Base-by-base conservation (phyloP, 495 filamentous ascomycete species). In the Patellaria atrata region DNA sequence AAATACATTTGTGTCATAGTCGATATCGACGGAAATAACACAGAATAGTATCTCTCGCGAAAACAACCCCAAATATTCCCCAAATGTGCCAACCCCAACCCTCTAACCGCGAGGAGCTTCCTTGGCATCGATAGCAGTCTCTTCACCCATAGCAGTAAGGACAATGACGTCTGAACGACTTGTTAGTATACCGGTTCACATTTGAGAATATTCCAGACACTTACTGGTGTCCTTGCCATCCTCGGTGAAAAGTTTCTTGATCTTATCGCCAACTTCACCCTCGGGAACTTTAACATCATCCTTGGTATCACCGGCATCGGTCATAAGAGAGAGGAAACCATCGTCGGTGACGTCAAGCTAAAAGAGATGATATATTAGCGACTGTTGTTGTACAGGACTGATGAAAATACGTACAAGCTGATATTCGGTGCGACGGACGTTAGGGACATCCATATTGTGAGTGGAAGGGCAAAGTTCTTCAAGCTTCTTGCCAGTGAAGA, bases 361-460 rank as follows among this genome's bases (percentile, higher is more conserved):
- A 13, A 12, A 12, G n/a, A 5, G n/a, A 8, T 33, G 38, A n/a
- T n/a, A n/a, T n/a, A n/a, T n/a, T n/a, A 25, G 19, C 19, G 9
- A 34, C 11, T 8, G 10, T 6, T 15, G 8, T 7, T 7, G 7
- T 6, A 9, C 13, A 23, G 9, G 8, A 6, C 10, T 9, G 8
- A 10, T 11, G 17, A 11, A 18, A 22, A n/a, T n/a, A 73, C 84
- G 71, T 59, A 93, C 86, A 37, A 97, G 79, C 64, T 82, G 78
- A 69, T 85, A 94, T 62, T 94, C 86, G 60, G 70, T 72, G 57
- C 82, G 83, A 55, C 53, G 60, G 62, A 96, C 87, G 61, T 82
- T 73, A 60, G 89, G 89, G 47, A 99, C 89, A 56, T 99, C 83
- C 89, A 99, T 99, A 73, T 96, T 96, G 77, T 99, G 89, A 74